phyloP scores from a whole-genome alignment of 2,329 filamentous ascomycete genomes.

The Trichoderma guizhouense region DNA sequence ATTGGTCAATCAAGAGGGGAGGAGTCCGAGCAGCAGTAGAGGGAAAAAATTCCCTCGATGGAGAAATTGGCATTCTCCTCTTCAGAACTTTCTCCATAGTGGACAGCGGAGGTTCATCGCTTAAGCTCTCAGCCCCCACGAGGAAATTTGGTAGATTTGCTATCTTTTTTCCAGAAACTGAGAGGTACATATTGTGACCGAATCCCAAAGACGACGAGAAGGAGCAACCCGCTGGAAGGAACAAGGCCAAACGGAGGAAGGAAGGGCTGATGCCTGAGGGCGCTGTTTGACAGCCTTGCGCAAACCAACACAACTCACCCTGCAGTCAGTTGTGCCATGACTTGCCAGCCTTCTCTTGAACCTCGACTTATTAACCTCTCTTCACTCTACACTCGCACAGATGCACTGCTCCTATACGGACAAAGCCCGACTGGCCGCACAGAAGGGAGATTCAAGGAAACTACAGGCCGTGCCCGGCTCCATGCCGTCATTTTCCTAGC shows the following conservation, averaged over 20 bases:
- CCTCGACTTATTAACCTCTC: not conserved
- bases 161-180: not conserved
- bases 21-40: not conserved
- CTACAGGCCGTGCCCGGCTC: not conserved
- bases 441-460: not conserved
- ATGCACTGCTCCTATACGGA: not conserved
- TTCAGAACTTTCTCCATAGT: not conserved
- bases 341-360: not conserved
- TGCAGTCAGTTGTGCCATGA: not conserved
- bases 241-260: not conserved
- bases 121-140: not conserved
- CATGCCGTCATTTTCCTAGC: not conserved
- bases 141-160: not conserved
- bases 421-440: not conserved
- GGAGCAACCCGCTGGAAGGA: not conserved
- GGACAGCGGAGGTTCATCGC: not conserved
- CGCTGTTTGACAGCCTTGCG: constrained; percentile 6
- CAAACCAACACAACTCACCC: not conserved
- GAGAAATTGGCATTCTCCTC: constrained; percentile 1
- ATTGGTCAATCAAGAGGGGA: constrained; percentile 8
- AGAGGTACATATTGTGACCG: not conserved
- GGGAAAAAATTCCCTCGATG: constrained; percentile 3
- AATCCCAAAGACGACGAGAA: not conserved
- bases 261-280: not conserved
- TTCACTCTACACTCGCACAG: not conserved